Evolutionary conservation across 73 alveolate genomes (phyloP).

Genomic region (Paraurostyla sp.): DNA sequence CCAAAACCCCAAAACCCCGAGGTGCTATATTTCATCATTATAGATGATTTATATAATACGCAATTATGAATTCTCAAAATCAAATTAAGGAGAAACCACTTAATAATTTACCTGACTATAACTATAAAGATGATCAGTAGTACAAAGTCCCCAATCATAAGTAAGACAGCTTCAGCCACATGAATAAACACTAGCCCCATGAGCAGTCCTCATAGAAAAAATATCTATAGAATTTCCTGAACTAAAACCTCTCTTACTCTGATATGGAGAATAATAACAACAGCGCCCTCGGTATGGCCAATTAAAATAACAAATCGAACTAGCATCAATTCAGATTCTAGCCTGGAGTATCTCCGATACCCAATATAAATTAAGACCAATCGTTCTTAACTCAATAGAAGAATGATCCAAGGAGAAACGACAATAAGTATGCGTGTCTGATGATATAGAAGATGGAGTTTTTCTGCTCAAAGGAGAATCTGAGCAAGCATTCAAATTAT

Average conservation of each 20-base stretch:
- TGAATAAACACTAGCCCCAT: neutral
- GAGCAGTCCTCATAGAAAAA: neutral
- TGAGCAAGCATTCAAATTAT: conserved; percentile 38
- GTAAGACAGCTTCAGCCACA: neutral
- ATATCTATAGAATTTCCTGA: conserved; percentile 3
- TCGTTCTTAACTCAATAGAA: neutral
- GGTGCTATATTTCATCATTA: neutral
- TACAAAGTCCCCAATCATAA: conserved; percentile 1
- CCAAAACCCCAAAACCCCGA: conserved; percentile 36
- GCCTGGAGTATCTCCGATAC: neutral
- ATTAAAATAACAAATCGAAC: neutral
- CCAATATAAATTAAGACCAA: neutral
- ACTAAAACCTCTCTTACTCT: conserved; percentile 1
- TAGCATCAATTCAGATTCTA: neutral
- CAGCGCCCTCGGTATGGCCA: neutral
- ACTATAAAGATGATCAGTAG: neutral
- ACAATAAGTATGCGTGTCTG: conserved; percentile 42
- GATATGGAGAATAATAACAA: neutral
- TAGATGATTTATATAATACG: neutral
- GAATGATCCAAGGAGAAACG: conserved; percentile 43
- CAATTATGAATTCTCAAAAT: neutral
- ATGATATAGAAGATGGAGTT: conserved; percentile 23
- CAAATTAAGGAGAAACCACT: neutral
- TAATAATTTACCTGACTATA: no score
- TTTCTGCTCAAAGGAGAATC: conserved; percentile 16